Base-by-base conservation (phyloP, 352 stramenopile species). In the Phytophthora sansomeana region DNA sequence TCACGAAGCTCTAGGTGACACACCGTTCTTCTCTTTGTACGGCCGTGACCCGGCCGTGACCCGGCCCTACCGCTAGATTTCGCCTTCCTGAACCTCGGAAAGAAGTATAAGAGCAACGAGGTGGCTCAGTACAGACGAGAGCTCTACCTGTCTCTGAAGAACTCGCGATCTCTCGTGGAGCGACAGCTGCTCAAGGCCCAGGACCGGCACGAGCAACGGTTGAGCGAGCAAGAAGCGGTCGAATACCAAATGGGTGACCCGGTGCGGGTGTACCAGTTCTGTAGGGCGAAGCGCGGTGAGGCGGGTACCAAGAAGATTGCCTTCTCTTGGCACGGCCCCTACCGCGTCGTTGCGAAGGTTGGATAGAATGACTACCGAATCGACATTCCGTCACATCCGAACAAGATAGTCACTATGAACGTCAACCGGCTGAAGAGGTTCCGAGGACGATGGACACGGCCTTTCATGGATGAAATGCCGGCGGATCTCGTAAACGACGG, bases 71-170 rank as follows among this genome's bases (percentile, higher is more conserved):
- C 49, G 1, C 21, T 66, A 16, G 47, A 58, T 16, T 10, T 60
- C 0, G 58, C 58, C 6, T 66, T 66, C 17, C 30, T 66, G 14
- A 66, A 52, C 33, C 1, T 52, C 2, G 39, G 59, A 1, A 38
- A 39, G 24, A 54, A 61, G 2, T 67, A 32, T 32, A 60, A 55
- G 7, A 56, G 51, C 8, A 57, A 68, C 21, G 51, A 63, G 11
- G 42, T 68, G 1, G 43, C 33, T 0, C 10, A 10, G 1, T 63
- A 68, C 10, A n/a, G 30, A 1, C 10, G 60, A 4, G 14, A 58
- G 9, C 16, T 68, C 14, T 42, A 41, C 11, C 11, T 19, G 8
- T 63, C 51, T 0, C 5, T 63, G 16, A 21, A 16, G 7, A 35
- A 68, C 5, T 57, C 60, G 3, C 6, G 60, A 1, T 13, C 21